Conservation (phyloP, 306 rosid genomes). For the Nissolia schottii region DNA sequence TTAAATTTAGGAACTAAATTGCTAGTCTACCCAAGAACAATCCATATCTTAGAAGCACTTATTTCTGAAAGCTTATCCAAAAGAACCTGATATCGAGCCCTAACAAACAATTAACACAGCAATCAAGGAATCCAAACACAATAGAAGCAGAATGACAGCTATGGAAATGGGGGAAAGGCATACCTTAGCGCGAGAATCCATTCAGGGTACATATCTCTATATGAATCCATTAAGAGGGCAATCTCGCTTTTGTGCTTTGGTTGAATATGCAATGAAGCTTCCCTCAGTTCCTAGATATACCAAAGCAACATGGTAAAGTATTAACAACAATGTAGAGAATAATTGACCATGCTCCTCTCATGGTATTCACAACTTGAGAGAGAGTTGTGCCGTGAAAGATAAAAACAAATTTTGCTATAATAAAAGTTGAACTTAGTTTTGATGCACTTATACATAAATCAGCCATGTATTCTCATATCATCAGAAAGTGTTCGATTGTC, state of each 20-base stretch:
- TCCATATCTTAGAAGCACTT: not conserved
- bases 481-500: no score
- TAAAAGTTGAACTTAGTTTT: no score
- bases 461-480: no score
- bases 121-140: not conserved
- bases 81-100: not conserved
- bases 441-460: no score
- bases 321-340: not conserved
- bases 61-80: not conserved
- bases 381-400: not conserved
- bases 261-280: slow-evolving; percentile 47
- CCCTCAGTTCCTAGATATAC: slow-evolving; percentile 59
- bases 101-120: not conserved
- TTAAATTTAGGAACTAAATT: not conserved
- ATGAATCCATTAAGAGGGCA: slow-evolving; percentile 41
- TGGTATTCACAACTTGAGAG: not conserved
- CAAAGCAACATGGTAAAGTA: not conserved
- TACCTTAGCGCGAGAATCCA: slow-evolving; percentile 76
- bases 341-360: not conserved
- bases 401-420: not conserved
- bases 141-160: not conserved
- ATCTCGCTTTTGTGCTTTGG: slow-evolving; percentile 80
- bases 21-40: not conserved
- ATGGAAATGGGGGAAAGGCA: not conserved
- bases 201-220: slow-evolving; percentile 45